Evolutionary conservation across 257 asterid species (phyloP).

Genomic region (Verbena officinalis): DNA sequence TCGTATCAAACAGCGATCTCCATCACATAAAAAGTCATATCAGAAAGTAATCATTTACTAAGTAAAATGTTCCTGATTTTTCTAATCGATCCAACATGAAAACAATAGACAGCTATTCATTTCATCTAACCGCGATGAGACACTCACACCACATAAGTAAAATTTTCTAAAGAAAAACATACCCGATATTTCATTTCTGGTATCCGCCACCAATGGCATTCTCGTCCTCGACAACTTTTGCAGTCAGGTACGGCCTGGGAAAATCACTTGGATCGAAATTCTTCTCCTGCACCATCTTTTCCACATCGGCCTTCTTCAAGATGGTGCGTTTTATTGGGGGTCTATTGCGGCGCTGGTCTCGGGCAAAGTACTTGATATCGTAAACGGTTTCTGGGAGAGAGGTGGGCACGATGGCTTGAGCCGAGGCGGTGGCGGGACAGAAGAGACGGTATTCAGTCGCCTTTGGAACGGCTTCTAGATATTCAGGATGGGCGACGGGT

Average conservation of each 20-base stretch:
- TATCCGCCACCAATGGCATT: slow-evolving; percentile 81
- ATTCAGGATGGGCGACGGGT: slow-evolving; percentile 70
- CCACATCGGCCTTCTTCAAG: slow-evolving; percentile 76
- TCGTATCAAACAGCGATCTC: slow-evolving; percentile 14
- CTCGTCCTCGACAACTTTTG: slow-evolving; percentile 57
- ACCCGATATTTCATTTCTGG: slow-evolving; percentile 54
- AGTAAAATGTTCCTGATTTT: not conserved
- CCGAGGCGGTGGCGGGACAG: slow-evolving; percentile 76
- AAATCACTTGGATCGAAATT: slow-evolving; percentile 63
- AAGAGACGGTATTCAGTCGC: slow-evolving; percentile 83
- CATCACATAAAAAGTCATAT: slow-evolving; percentile 5
- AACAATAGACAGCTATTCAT: slow-evolving; percentile 3
- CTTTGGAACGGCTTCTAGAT: slow-evolving; percentile 51
- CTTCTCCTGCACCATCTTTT: slow-evolving; percentile 75
- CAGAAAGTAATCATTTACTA: not conserved
- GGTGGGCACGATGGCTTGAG: slow-evolving; percentile 68
- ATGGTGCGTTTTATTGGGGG: slow-evolving; percentile 78
- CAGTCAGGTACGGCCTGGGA: slow-evolving; percentile 73
- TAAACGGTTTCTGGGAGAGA: slow-evolving; percentile 84
- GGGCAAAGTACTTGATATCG: slow-evolving; percentile 88
- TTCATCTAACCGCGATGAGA: not conserved
- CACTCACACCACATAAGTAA: not conserved
- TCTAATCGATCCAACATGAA: slow-evolving; percentile 6
- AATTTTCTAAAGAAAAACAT: not conserved
- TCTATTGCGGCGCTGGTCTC: slow-evolving; percentile 93